Base-by-base conservation (phyloP, 78 protist genomes). In the Speleostelium caveatum region DNA sequence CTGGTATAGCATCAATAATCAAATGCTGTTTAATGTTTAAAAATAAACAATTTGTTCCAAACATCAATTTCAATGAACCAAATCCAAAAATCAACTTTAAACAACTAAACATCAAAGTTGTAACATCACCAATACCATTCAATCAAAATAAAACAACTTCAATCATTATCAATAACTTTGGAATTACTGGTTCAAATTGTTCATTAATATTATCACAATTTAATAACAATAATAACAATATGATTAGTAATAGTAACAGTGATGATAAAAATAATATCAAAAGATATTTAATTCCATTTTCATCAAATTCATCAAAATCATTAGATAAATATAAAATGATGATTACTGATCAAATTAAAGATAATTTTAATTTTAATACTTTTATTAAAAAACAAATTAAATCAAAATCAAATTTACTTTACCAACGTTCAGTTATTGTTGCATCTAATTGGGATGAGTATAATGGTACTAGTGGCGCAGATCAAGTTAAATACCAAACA, bases 381-480 rank as follows among this genome's bases (percentile, higher is more conserved):
- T 78, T 78, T 38, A 68, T 30, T 4, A 0, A 56, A 0, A 14
- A 66, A 17, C 87, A 78, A 53, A 33, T 62, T n/a, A 17, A 19
- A 3, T 36, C 33, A 17, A 41, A 65, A 45, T 26, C 73, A 12
- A 24, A 26, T 21, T 51, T 53, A 14, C 73, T 66, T n/a, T 55
- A 69, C 5, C 42, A 33, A 17, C 24, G 87, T 24, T 45, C 3
- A 1, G 66, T 78, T 6, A 51, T 78, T 19, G 32, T 38, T 26
- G 73, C 75, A 10, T 14, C 36, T 35, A 36, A 53, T 51, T 78
- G 87, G 87, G 8, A 65, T 14, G 87, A 78, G 1, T 78, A 65
- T 28, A 66, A 24, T n/a, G 33, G 36, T 2, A 65, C 32, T 3
- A 36, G 28, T 32, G 33, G 33, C 33, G 33, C 5, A 62, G n/a